These are phyloP conservation scores for Huntiella moniliformis DNA, from an alignment of 2,329 filamentous ascomycete species.

Conservation along the genomic window DNA sequence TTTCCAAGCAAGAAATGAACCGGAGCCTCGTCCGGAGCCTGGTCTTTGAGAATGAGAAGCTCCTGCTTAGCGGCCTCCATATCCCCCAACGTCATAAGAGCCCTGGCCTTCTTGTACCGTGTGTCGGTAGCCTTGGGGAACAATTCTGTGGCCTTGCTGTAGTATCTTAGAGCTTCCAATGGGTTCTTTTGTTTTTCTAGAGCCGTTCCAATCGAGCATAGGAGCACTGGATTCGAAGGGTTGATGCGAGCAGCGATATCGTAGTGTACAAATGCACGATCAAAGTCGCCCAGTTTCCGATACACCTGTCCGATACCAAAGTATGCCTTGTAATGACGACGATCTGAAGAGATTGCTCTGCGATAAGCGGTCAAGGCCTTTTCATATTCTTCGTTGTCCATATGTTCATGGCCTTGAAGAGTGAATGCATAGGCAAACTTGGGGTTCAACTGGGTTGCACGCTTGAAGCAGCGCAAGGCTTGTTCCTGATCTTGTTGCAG, in stretches of 20 bases:
- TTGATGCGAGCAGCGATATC: slow-evolving; percentile 76
- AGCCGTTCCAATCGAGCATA: slow-evolving; percentile 80
- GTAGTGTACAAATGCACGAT: slow-evolving; percentile 84
- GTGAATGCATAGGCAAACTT: slow-evolving; percentile 93
- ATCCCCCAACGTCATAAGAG: slow-evolving; percentile 56
- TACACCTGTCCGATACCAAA: slow-evolving; percentile 75
- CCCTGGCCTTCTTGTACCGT: slow-evolving; percentile 81
- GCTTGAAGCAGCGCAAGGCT: slow-evolving; percentile 82
- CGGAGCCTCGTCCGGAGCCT: slow-evolving; percentile 85
- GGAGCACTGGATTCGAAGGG: slow-evolving; percentile 77
- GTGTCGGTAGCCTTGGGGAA: slow-evolving; percentile 67
- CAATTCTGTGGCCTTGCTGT: slow-evolving; percentile 63
- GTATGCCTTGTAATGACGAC: slow-evolving; percentile 93
- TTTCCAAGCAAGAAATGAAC: slow-evolving; percentile 89
- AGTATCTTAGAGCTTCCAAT: slow-evolving; percentile 60
- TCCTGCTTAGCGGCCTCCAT: slow-evolving; percentile 60
- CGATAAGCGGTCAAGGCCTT: slow-evolving; percentile 81
- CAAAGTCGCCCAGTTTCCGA: slow-evolving; percentile 76
- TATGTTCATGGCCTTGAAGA: slow-evolving; percentile 85
- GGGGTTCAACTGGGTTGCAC: slow-evolving; percentile 76
- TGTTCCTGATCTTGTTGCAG: slow-evolving; percentile 84
- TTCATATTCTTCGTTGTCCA: slow-evolving; percentile 92
- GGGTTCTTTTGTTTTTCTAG: slow-evolving; percentile 77
- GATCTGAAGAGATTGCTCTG: slow-evolving; percentile 67
- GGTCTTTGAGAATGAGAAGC: slow-evolving; percentile 70